These are phyloP conservation scores for Pochonia chlamydosporia DNA, from an alignment of 2,329 filamentous ascomycete species.

Conservation along the genomic window DNA sequence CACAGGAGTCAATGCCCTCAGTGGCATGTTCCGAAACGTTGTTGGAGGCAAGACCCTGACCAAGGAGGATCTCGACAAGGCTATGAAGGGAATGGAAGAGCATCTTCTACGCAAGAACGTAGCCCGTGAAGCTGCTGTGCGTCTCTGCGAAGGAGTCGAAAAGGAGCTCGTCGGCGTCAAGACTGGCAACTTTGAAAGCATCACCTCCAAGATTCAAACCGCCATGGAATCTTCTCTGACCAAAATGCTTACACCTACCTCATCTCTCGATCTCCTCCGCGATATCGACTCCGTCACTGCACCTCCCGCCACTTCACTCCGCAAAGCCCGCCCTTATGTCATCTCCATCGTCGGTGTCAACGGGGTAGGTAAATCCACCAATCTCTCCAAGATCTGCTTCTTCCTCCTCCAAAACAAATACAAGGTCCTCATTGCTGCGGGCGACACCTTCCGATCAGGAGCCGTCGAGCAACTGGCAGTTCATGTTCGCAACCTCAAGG, in stretches of 20 bases:
- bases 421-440: conserved; percentile 87
- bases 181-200: conserved; percentile 85
- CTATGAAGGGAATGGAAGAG: conserved; percentile 93
- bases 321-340: conserved; percentile 76
- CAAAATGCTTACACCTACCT: conserved; percentile 93
- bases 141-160: conserved; percentile 86
- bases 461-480: conserved; percentile 96
- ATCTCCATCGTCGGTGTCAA: conserved; percentile 98
- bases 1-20: conserved; percentile 74
- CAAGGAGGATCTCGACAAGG: conserved; percentile 82
- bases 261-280: conserved; percentile 87
- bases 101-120: conserved; percentile 95
- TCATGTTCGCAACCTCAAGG: conserved; percentile 88
- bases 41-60: conserved; percentile 91
- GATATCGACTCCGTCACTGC: conserved; percentile 78
- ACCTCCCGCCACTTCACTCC: conserved; percentile 57
- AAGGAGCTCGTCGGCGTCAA: conserved; percentile 85
- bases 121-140: conserved; percentile 85
- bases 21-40: conserved; percentile 87
- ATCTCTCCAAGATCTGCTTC: conserved; percentile 95
- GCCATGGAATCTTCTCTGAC: conserved; percentile 90
- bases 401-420: conserved; percentile 97
- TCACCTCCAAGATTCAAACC: conserved; percentile 74
- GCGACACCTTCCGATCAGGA: conserved; percentile 94
- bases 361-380: conserved; percentile 96